phyloP scores from a whole-genome alignment of 768 basidiomycete genomes.

The Lentinus brumalis region DNA sequence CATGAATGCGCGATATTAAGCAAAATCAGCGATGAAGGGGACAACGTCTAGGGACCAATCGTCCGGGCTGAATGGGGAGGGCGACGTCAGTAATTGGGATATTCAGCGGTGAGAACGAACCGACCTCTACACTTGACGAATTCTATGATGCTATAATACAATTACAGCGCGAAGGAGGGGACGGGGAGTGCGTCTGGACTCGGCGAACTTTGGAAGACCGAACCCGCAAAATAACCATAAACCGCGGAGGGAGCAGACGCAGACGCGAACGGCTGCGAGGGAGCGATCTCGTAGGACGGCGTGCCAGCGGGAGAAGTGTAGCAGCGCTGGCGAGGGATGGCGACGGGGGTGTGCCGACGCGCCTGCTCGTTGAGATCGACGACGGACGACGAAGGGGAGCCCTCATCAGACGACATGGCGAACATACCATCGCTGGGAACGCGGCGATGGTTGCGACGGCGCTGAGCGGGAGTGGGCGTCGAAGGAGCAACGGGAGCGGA shows the following conservation, averaged over 20 bases:
- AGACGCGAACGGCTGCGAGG: neutral
- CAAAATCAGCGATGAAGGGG: slow-evolving; percentile 27
- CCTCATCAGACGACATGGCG: slow-evolving; percentile 74
- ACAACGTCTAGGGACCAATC: slow-evolving; percentile 42
- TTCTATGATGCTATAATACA: slow-evolving; percentile 29
- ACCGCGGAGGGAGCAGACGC: slow-evolving; percentile 22
- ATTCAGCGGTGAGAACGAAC: slow-evolving; percentile 18
- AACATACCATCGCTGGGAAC: slow-evolving; percentile 78
- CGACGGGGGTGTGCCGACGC: slow-evolving; percentile 11
- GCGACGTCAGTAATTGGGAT: neutral
- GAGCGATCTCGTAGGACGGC: slow-evolving; percentile 7
- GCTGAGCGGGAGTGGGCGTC: slow-evolving; percentile 42
- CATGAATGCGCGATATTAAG: slow-evolving; percentile 31
- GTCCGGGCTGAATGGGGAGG: slow-evolving; percentile 32
- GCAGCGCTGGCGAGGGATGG: slow-evolving; percentile 17
- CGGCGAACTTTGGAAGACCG: slow-evolving; percentile 84
- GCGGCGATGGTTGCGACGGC: slow-evolving; percentile 50
- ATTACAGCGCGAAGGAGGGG: slow-evolving; percentile 56
- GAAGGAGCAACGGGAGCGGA: slow-evolving; percentile 31
- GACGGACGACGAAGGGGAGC: slow-evolving; percentile 45
- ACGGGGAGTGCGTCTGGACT: slow-evolving; percentile 80
- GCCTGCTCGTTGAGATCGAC: slow-evolving; percentile 33
- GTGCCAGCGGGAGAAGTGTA: slow-evolving; percentile 13
- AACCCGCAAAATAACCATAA: slow-evolving; percentile 72
- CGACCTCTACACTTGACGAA: slow-evolving; percentile 44